These are phyloP conservation scores for Boehmeria nivea DNA, from an alignment of 306 rosid species.

Conservation along the genomic window DNA sequence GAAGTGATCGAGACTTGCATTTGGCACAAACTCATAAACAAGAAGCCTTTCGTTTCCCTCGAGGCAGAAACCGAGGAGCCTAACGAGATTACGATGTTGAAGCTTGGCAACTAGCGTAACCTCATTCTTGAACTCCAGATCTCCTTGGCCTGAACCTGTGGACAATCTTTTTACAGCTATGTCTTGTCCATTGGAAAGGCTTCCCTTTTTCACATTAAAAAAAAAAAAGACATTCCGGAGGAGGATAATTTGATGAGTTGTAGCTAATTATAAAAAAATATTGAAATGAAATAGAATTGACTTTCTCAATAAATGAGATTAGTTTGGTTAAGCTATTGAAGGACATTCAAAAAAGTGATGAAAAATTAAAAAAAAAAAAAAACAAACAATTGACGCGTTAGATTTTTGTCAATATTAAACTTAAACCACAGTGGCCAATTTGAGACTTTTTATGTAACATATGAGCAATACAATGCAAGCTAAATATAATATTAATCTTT, in stretches of 20 bases:
- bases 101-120: conserved; percentile 5
- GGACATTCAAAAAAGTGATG: too few relatives aligned
- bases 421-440: too few relatives aligned
- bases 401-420: too few relatives aligned
- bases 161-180: conserved; percentile 20
- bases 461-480: too few relatives aligned
- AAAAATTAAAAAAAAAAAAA: too few relatives aligned
- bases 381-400: too few relatives aligned
- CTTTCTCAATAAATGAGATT: too few relatives aligned
- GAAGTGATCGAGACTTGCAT: conserved; percentile 14
- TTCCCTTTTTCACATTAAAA: conserved; percentile 17
- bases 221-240: neutral
- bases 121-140: conserved; percentile 14
- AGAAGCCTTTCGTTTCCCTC: conserved; percentile 20
- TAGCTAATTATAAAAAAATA: too few relatives aligned
- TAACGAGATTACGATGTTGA: conserved; percentile 18
- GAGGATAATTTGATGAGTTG: too few relatives aligned
- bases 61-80: conserved; percentile 27
- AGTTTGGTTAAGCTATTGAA: too few relatives aligned
- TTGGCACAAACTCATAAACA: conserved; percentile 10
- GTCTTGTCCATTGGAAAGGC: conserved; percentile 1
- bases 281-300: too few relatives aligned
- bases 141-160: conserved; percentile 33
- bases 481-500: neutral
- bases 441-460: too few relatives aligned